Evolutionary conservation across 805 yeast genomes (phyloP).

Genomic region (Myxozyma vanderwaltii): DNA sequence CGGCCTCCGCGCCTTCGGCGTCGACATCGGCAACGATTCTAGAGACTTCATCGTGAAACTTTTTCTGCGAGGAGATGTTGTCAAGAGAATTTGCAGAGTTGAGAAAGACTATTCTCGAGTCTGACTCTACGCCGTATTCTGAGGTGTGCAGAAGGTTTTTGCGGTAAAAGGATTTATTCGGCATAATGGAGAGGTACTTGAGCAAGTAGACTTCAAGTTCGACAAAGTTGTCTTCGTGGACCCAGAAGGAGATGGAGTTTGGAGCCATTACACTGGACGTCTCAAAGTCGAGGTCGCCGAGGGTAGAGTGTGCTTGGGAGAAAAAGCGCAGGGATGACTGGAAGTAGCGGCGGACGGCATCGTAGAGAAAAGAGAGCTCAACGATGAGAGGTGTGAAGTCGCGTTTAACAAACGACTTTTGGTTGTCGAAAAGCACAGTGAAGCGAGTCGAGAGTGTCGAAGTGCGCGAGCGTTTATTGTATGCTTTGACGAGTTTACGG

Average conservation of each 20-base stretch:
- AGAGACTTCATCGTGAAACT: slow-evolving; percentile 11
- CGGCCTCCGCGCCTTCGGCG: slow-evolving; percentile 26
- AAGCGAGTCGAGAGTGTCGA: slow-evolving; percentile 39
- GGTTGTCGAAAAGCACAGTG: slow-evolving; percentile 46
- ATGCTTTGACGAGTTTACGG: slow-evolving; percentile 73
- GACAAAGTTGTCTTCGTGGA: slow-evolving; percentile 61
- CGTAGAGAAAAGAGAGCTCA: slow-evolving; percentile 59
- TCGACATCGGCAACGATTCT: slow-evolving; percentile 25
- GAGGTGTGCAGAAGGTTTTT: slow-evolving; percentile 9
- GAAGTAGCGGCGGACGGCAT: slow-evolving; percentile 46
- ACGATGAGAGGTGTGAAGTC: slow-evolving; percentile 64
- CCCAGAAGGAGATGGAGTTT: slow-evolving; percentile 51
- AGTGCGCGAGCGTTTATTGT: slow-evolving; percentile 50
- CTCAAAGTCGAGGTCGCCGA: slow-evolving; percentile 43
- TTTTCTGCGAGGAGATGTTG: neutral
- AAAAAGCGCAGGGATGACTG: slow-evolving; percentile 29
- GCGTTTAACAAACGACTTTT: slow-evolving; percentile 59
- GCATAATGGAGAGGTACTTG: slow-evolving; percentile 44
- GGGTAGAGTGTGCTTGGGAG: slow-evolving; percentile 21
- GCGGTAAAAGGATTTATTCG: slow-evolving; percentile 29
- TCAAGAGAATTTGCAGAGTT: slow-evolving; percentile 6
- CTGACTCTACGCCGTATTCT: slow-evolving; percentile 24
- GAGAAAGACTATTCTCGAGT: slow-evolving; percentile 26
- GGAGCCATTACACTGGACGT: slow-evolving; percentile 42
- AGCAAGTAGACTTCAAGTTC: slow-evolving; percentile 55